These are phyloP conservation scores for Linnemannia elongata DNA, from an alignment of 192 early-diverging fungal genomes.

Conservation along the genomic window DNA sequence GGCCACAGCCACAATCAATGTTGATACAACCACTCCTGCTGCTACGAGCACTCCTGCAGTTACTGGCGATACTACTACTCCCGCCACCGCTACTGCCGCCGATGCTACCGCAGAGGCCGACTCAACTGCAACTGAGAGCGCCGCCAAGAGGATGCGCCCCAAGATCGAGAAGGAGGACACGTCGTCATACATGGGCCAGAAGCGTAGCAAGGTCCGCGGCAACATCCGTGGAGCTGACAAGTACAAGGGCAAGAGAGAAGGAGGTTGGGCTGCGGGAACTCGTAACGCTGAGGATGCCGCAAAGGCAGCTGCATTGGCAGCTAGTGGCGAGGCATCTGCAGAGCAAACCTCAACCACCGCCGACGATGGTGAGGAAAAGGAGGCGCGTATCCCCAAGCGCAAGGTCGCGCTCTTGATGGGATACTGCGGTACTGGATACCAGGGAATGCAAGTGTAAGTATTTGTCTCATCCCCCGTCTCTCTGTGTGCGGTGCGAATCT, in stretches of 20 bases:
- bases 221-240: conserved; percentile 54
- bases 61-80: not conserved
- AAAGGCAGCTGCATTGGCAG: conserved; percentile 22
- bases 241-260: conserved; percentile 43
- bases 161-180: conserved; percentile 44
- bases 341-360: not conserved
- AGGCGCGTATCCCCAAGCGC: conserved; percentile 80
- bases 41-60: not conserved
- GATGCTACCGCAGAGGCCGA: not conserved
- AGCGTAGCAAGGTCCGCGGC: conserved; percentile 50
- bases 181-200: conserved; percentile 35
- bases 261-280: conserved; percentile 24
- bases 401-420: conserved; percentile 92
- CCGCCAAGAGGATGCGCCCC: conserved; percentile 33
- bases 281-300: conserved; percentile 43
- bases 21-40: not conserved
- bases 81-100: not conserved
- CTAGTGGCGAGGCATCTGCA: not conserved
- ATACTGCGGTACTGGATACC: conserved; percentile 95
- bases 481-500: not conserved
- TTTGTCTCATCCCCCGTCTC: not conserved
- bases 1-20: no score
- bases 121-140: not conserved
- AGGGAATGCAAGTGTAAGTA: conserved; percentile 94
- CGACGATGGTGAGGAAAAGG: conserved; percentile 56